Evolutionary conservation across 768 basidiomycete genomes (phyloP).

Genomic region (Leccinum arenicola): DNA sequence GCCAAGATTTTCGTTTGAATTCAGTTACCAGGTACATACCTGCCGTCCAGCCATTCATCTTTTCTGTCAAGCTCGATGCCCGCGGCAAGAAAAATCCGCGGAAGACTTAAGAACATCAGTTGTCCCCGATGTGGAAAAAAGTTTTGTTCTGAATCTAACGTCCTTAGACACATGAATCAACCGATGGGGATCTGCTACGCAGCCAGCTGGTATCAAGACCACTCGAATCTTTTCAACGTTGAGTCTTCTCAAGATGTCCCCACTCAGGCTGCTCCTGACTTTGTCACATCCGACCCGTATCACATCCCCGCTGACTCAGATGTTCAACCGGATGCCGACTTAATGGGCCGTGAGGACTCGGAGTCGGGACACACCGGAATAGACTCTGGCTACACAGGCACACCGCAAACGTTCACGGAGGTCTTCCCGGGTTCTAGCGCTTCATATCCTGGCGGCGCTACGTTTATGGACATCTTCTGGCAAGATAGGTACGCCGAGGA

Average conservation of each 20-base stretch:
- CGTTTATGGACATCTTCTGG: not conserved
- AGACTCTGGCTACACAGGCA: not conserved
- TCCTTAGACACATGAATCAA: not conserved
- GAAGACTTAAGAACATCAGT: not conserved
- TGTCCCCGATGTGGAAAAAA: not conserved
- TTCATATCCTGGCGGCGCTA: not conserved
- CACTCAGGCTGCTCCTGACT: not conserved
- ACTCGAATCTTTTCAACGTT: not conserved
- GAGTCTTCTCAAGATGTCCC: not conserved
- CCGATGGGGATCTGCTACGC: not conserved
- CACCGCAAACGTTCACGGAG: not conserved
- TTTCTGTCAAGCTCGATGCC: not conserved
- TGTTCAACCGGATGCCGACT: not conserved
- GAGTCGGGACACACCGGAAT: not conserved
- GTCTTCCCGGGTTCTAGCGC: not conserved
- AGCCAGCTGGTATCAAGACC: not conserved
- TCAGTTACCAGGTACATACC: too few species aligned
- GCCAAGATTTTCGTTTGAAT: too few species aligned
- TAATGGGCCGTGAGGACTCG: not conserved
- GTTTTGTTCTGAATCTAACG: not conserved
- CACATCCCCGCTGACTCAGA: not conserved
- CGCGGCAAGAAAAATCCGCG: not conserved
- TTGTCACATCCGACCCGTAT: not conserved
- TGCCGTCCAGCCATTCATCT: not conserved
- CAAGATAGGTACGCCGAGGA: not conserved